Evolutionary conservation across 2,329 filamentous ascomycete genomes (phyloP).

Genomic region (Pseudogymnoascus sp.): DNA sequence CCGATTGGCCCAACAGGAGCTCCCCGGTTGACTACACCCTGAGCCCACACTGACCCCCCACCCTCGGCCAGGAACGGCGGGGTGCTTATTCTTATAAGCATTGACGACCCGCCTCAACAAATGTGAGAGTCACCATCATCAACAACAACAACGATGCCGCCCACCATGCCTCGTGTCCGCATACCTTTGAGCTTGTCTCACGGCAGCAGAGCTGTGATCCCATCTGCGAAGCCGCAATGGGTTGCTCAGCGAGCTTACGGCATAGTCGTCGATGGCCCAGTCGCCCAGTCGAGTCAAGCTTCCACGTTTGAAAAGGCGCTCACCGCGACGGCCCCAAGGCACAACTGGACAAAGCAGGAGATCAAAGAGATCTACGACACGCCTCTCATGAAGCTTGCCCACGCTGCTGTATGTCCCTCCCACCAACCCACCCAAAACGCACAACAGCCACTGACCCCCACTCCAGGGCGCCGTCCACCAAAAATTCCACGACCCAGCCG

Average conservation of each 20-base stretch:
- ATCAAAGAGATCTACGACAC: conserved; percentile 75
- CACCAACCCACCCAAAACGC: background rate
- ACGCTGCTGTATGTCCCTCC: conserved; percentile 53
- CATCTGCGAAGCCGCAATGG: conserved; percentile 15
- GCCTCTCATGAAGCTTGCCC: conserved; percentile 70
- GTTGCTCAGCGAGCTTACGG: conserved; percentile 22
- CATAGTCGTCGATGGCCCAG: conserved; percentile 8
- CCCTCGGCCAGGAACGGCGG: conserved; percentile 21
- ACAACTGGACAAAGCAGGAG: conserved; percentile 74
- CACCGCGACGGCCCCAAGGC: conserved; percentile 52
- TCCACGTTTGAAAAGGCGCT: conserved; percentile 39
- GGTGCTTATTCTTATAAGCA: conserved; percentile 16
- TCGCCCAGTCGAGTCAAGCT: background rate
- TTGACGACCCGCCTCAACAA: conserved; percentile 13
- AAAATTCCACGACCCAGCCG: conserved; percentile 73
- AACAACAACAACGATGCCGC: conserved; percentile 26
- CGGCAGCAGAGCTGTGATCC: conserved; percentile 42
- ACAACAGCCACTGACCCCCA: conserved; percentile 16
- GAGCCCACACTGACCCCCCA: background rate
- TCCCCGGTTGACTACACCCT: background rate
- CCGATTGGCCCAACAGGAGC: conserved; percentile 5
- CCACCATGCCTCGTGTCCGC: conserved; percentile 27
- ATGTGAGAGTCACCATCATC: conserved; percentile 12
- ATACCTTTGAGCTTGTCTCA: conserved; percentile 28
- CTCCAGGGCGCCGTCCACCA: conserved; percentile 68